Conservation (phyloP, 2,329 filamentous ascomycete genomes). For the Metarhizium humberi region DNA sequence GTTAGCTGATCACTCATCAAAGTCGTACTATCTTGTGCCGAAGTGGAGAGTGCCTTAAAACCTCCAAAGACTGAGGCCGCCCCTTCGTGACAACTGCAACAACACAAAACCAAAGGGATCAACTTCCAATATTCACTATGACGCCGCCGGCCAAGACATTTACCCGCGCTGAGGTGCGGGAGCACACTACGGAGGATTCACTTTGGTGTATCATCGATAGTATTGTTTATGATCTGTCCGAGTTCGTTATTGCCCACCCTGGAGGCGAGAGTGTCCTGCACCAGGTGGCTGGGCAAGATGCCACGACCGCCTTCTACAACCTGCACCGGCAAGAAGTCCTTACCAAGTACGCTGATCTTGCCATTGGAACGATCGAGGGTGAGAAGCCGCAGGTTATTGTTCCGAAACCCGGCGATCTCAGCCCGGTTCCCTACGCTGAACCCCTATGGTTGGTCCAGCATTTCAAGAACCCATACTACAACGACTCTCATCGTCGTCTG, state of each 20-base stretch:
- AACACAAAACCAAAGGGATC: background rate
- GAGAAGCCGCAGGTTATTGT: constrained; percentile 68
- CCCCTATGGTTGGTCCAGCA: constrained; percentile 71
- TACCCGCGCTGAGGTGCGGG: constrained; percentile 58
- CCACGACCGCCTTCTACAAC: constrained; percentile 81
- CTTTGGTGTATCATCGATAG: constrained; percentile 81
- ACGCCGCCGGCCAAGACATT: constrained; percentile 37
- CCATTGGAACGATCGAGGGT: constrained; percentile 64
- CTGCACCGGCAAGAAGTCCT: constrained; percentile 87
- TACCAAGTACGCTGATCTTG: constrained; percentile 65
- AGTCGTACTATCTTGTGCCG: background rate
- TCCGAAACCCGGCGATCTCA: constrained; percentile 61
- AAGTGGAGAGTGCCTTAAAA: background rate
- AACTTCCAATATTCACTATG: constrained; percentile 15
- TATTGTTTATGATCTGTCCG: constrained; percentile 77
- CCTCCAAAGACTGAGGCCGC: background rate
- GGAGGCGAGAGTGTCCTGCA: constrained; percentile 71
- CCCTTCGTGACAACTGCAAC: background rate
- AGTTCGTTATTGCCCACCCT: constrained; percentile 79
- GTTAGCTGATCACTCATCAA: background rate
- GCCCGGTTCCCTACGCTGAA: constrained; percentile 73
- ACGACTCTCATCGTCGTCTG: constrained; percentile 59
- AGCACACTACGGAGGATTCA: constrained; percentile 66
- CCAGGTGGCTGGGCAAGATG: constrained; percentile 74
- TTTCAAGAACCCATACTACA: constrained; percentile 76